These are phyloP conservation scores for Thermothelomyces thermophilus DNA, from an alignment of 2,329 filamentous ascomycete genomes.

Conservation along the genomic window DNA sequence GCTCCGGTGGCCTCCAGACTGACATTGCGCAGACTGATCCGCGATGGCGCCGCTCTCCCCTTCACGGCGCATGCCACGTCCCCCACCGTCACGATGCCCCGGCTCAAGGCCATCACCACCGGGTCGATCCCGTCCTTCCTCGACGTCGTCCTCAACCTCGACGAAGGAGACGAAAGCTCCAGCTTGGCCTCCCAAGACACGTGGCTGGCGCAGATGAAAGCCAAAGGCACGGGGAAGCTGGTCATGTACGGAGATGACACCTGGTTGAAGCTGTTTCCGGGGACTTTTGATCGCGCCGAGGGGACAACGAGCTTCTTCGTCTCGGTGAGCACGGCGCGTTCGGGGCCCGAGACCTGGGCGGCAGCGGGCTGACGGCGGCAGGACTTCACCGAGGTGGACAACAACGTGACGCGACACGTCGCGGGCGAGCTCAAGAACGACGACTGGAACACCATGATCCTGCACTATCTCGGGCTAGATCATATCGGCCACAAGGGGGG, in stretches of 20 bases:
- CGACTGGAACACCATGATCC: constrained; percentile 89
- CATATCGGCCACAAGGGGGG: constrained; percentile 97
- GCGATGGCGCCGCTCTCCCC: constrained; percentile 74
- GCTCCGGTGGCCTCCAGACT: constrained; percentile 3
- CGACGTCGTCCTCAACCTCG: constrained; percentile 92
- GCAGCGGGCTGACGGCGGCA: constrained; percentile 32
- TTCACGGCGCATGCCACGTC: constrained; percentile 96
- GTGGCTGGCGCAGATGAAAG: constrained; percentile 90
- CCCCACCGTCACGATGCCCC: constrained; percentile 96
- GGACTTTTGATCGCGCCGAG: constrained; percentile 77
- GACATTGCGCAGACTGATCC: constrained; percentile 59
- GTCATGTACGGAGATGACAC: constrained; percentile 98
- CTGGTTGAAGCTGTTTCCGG: constrained; percentile 94
- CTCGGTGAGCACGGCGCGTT: constrained; percentile 53
- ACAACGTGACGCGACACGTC: constrained; percentile 92
- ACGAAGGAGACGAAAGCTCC: constrained; percentile 87
- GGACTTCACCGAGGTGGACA: constrained; percentile 97
- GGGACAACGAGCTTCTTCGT: constrained; percentile 98
- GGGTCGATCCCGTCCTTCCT: constrained; percentile 97
- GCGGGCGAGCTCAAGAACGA: constrained; percentile 63
- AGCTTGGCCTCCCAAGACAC: constrained; percentile 85
- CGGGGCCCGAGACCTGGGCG: neutral
- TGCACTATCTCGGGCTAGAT: constrained; percentile 93
- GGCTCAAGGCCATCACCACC: constrained; percentile 94
- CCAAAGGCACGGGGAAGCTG: constrained; percentile 63